These are phyloP conservation scores for Pyricularia pennisetigena DNA, from an alignment of 2,329 filamentous ascomycete species.

Conservation along the genomic window DNA sequence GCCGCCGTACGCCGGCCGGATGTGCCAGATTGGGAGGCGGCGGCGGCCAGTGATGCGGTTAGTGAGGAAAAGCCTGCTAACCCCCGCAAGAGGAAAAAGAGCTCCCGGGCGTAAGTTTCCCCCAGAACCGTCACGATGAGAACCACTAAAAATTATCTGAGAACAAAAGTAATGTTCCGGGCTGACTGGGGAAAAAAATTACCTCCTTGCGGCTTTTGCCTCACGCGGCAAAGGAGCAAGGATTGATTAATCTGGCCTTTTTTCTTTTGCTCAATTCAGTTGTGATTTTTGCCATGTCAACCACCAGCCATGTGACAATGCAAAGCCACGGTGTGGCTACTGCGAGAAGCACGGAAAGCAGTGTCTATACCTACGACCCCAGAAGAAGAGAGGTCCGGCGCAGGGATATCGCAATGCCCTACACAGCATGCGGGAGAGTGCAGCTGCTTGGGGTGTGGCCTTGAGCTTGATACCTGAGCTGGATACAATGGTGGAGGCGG, in stretches of 20 bases:
- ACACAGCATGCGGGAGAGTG: constrained; percentile 27
- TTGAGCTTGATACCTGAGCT: constrained; percentile 24
- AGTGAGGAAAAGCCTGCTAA: constrained; percentile 12
- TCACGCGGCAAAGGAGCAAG: background rate
- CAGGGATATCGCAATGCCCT: constrained; percentile 27
- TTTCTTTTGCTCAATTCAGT: constrained; percentile 13
- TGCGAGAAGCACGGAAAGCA: constrained; percentile 28
- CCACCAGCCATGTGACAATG: constrained; percentile 38
- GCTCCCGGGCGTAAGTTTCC: constrained; percentile 21
- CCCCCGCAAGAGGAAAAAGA: constrained; percentile 25
- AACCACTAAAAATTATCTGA: background rate
- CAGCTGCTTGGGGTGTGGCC: constrained; percentile 26
- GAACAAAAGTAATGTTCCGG: background rate
- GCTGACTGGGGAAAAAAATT: background rate
- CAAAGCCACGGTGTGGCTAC: constrained; percentile 32
- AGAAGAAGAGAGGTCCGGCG: constrained; percentile 26
- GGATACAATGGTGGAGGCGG: constrained; percentile 24
- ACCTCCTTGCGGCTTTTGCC: background rate
- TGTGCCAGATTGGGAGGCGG: constrained; percentile 6
- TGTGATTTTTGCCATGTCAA: constrained; percentile 37
- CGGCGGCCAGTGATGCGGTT: constrained; percentile 7
- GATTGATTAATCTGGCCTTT: background rate
- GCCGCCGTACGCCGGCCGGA: background rate
- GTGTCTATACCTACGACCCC: constrained; percentile 25
- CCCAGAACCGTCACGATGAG: background rate